Evolutionary conservation across 345 rosid species (phyloP).

Genomic region (Lenwebbia sp.): DNA sequence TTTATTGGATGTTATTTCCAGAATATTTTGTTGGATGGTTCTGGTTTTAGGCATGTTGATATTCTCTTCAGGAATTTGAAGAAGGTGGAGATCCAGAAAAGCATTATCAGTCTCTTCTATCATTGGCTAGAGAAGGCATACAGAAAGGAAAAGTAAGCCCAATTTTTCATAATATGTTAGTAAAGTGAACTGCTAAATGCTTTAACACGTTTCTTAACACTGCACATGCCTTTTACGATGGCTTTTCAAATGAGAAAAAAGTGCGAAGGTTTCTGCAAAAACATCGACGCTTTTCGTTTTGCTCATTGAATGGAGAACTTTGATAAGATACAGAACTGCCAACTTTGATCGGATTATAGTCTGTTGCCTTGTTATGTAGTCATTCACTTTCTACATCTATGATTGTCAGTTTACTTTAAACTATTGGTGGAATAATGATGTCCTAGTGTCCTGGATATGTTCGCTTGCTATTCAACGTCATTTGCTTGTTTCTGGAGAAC

Average conservation of each 20-base stretch:
- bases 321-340: neutral
- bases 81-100: slow-evolving; percentile 80
- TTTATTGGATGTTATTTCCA: neutral
- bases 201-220: neutral
- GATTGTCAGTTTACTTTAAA: neutral
- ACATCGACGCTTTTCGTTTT: neutral
- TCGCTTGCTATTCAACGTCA: neutral
- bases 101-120: slow-evolving; percentile 71
- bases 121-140: slow-evolving; percentile 74
- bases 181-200: neutral
- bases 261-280: neutral
- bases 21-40: neutral
- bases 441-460: neutral
- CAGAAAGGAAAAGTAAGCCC: slow-evolving; percentile 76
- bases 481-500: neutral
- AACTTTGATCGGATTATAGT: neutral
- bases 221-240: neutral
- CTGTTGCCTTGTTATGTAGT: neutral
- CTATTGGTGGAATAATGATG: neutral
- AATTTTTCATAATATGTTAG: neutral
- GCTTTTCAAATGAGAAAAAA: neutral
- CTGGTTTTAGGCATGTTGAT: neutral
- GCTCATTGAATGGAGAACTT: neutral
- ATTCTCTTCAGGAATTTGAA: slow-evolving; percentile 68
- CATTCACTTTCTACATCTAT: neutral